Evolutionary conservation across 1,284 basidiomycete species (phyloP).

Genomic region (Ustilago sp.): DNA sequence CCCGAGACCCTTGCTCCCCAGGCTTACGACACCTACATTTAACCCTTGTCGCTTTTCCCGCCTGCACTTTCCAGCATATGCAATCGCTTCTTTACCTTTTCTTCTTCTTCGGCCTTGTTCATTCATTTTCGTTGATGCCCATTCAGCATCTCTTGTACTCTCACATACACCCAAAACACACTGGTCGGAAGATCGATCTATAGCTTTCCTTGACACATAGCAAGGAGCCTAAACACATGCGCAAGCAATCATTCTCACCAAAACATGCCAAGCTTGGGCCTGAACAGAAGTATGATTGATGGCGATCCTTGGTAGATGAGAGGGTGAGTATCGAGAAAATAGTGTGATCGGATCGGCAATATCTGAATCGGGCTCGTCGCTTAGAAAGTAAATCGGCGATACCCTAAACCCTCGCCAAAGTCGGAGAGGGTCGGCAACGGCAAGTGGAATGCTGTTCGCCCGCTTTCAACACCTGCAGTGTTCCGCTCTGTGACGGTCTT

Average conservation of each 20-base stretch:
- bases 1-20: slow-evolving; percentile 93
- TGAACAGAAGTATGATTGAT: background rate
- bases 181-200: slow-evolving; percentile 29
- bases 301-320: background rate
- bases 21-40: slow-evolving; percentile 74
- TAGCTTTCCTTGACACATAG: slow-evolving; percentile 10
- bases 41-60: slow-evolving; percentile 37
- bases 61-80: slow-evolving; percentile 13
- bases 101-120: slow-evolving; percentile 13
- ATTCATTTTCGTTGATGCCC: slow-evolving; percentile 22
- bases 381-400: background rate
- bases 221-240: slow-evolving; percentile 31
- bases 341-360: background rate
- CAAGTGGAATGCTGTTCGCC: slow-evolving; percentile 2
- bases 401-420: background rate
- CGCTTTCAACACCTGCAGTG: slow-evolving; percentile 12
- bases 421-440: slow-evolving; percentile 12
- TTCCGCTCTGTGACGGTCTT: background rate
- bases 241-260: slow-evolving; percentile 38
- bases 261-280: background rate
- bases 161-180: slow-evolving; percentile 29
- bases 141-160: slow-evolving; percentile 31
- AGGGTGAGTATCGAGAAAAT: background rate
- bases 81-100: slow-evolving; percentile 9
- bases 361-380: background rate